phyloP scores from a whole-genome alignment of 768 basidiomycete genomes.

The Agrocybe praecox region DNA sequence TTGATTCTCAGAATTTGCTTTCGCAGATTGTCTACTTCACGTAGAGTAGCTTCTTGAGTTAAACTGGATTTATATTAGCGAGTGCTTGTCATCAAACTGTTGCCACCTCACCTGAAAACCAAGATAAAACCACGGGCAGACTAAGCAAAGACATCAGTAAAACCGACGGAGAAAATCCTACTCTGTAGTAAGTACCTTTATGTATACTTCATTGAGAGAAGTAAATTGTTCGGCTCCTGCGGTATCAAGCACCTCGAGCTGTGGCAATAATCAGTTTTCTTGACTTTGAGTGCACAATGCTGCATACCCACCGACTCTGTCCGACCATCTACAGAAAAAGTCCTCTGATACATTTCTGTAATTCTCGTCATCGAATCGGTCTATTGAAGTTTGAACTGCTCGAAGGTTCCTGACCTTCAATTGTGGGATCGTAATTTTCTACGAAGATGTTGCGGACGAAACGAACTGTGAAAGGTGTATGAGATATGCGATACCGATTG shows the following conservation, averaged over 20 bases:
- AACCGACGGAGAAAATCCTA: neutral
- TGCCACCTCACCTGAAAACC: constrained; percentile 66
- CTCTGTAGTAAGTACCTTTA: constrained; percentile 51
- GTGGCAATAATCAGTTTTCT: neutral
- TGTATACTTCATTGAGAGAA: constrained; percentile 79
- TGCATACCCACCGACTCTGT: constrained; percentile 48
- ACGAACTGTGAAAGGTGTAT: constrained; percentile 45
- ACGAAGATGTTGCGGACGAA: constrained; percentile 75
- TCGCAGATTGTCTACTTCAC: constrained; percentile 78
- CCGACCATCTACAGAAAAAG: constrained; percentile 67
- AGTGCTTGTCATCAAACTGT: neutral
- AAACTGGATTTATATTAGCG: constrained; percentile 45
- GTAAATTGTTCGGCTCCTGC: constrained; percentile 88
- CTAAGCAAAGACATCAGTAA: constrained; percentile 31
- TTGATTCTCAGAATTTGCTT: constrained; percentile 84
- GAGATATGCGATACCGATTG: neutral
- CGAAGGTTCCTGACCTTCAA: constrained; percentile 59
- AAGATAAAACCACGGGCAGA: constrained; percentile 79
- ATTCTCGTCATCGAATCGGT: constrained; percentile 11
- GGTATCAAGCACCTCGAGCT: constrained; percentile 84
- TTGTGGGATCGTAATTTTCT: constrained; percentile 81
- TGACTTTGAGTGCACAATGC: too few relatives aligned
- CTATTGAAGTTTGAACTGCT: neutral
- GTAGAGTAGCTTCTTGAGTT: constrained; percentile 79
- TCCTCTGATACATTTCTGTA: constrained; percentile 72